Base-by-base conservation (phyloP, 2,329 filamentous ascomycete species). In the Diaporthe longicolla region DNA sequence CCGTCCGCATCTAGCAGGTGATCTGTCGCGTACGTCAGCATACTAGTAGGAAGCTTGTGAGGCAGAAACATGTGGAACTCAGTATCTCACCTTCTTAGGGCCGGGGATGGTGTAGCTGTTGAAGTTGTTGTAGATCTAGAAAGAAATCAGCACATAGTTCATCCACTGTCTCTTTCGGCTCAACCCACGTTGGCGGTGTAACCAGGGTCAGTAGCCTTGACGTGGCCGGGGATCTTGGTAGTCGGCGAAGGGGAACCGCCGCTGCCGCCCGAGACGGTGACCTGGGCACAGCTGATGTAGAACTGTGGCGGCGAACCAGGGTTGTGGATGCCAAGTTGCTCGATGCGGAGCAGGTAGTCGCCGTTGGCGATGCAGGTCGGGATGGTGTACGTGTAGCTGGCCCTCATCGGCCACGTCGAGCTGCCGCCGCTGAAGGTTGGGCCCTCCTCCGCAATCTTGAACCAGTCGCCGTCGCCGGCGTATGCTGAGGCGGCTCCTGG, bases 311-410 rank as follows among this genome's bases (percentile, higher is more conserved):
- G 48, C 48, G 48, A 52, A n/a, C 84, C 84, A 1, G 84, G 85
- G 76, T 88, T 87, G 84, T 93, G 91, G 69, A 93, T 89, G 32
- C 88, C 91, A 69, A 93, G 87, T 70, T 89, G 85, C 73, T 73
- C 63, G 54, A 73, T 65, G 35, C 72, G 37, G 57, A 73, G 66
- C 54, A 73, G 72, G 48, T 73, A 73, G 48, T 73, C 72, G 29
- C 72, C 72, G 40, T 71, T 10, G 35, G 72, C n/a, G 35, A 73
- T 70, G 45, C 72, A 73, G 2, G 65, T 73, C 10, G 72, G 72
- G 32, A 73, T 40, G 48, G 4, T 73, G 57, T 71, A 73, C 1
- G 72, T 73, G 52, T 73, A 91, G 86, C 79, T 91, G 91, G 89
- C 80, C 37, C 85, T 85, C 71, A 83, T 75, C 45, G 79, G 77